A percentile compares a stretch with the other conserved stretches of the same genome.
phyloP scores from a whole-genome alignment of 2,329 filamentous ascomycete species.

The Didymella lethalis region DNA sequence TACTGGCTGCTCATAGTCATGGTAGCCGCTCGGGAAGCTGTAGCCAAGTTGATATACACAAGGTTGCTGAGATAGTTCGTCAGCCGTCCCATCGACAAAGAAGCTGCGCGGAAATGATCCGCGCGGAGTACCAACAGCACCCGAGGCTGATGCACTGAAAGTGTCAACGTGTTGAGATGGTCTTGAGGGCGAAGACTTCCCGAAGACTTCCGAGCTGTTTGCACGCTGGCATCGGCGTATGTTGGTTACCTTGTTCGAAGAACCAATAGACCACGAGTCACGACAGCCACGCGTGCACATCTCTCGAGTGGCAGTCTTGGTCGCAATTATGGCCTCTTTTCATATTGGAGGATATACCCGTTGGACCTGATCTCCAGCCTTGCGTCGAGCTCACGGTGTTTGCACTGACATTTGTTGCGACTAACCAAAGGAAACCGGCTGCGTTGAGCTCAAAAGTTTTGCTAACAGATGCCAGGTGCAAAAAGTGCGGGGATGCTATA shows the following conservation, averaged over 20 bases:
- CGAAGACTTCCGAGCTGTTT: conserved; percentile 26
- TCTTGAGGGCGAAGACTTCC: conserved; percentile 11
- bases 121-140: neutral
- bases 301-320: neutral
- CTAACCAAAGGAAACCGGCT: neutral
- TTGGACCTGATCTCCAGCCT: neutral
- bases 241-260: conserved; percentile 1
- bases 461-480: neutral
- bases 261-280: neutral
- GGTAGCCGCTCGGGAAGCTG: conserved; percentile 38
- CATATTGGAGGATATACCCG: neutral
- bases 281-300: conserved; percentile 27
- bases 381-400: conserved; percentile 15
- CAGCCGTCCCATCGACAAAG: conserved; percentile 44
- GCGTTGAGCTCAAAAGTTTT: conserved; percentile 12
- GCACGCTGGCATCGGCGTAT: conserved; percentile 35
- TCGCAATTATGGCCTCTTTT: neutral
- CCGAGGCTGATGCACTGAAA: conserved; percentile 10
- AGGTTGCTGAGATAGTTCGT: conserved; percentile 45
- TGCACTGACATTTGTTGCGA: conserved; percentile 33
- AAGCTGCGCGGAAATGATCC: conserved; percentile 21
- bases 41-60: conserved; percentile 44
- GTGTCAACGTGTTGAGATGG: conserved; percentile 29
- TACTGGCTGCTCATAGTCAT: conserved; percentile 18
- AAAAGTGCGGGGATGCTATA: neutral